These are phyloP conservation scores for Claviceps fusiformis DNA, from an alignment of 2,329 filamentous ascomycete genomes.

Conservation along the genomic window DNA sequence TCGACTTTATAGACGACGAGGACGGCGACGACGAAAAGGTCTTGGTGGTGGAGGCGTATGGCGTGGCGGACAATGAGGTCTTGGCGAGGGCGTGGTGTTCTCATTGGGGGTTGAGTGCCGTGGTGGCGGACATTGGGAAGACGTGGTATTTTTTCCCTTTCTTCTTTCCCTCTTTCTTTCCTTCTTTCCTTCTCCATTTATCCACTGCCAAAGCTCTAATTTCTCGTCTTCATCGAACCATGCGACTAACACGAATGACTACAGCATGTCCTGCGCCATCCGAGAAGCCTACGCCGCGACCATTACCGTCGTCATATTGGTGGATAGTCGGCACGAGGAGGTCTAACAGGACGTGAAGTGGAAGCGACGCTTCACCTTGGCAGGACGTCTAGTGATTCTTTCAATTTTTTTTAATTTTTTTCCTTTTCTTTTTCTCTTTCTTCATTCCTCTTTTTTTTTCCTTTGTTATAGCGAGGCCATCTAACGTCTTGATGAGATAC, in stretches of 20 bases:
- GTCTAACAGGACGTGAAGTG: conserved; percentile 17
- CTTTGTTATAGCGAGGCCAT: no score
- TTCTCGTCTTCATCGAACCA: not conserved
- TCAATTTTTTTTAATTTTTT: no score
- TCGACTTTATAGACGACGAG: conserved; percentile 14
- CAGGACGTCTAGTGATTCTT: no score
- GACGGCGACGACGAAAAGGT: conserved; percentile 49
- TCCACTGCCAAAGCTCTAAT: no score
- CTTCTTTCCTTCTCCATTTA: not conserved
- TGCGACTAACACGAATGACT: conserved; percentile 7
- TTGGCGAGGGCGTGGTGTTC: conserved; percentile 65
- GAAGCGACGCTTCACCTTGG: not conserved
- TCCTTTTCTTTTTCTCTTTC: no score
- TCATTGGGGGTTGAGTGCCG: conserved; percentile 58
- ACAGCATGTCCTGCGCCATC: conserved; percentile 57
- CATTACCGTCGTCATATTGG: conserved; percentile 57
- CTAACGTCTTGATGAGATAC: conserved; percentile 2
- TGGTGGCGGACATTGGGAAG: conserved; percentile 54
- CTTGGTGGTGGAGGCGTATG: conserved; percentile 58
- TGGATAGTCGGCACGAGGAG: conserved; percentile 36
- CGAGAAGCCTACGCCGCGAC: conserved; percentile 64
- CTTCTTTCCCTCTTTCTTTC: no score
- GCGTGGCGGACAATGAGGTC: conserved; percentile 62
- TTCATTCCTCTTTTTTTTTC: no score
- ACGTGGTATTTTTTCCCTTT: conserved; percentile 37